phyloP scores from a whole-genome alignment of 2,329 filamentous ascomycete genomes.

The Talaromyces sp. region DNA sequence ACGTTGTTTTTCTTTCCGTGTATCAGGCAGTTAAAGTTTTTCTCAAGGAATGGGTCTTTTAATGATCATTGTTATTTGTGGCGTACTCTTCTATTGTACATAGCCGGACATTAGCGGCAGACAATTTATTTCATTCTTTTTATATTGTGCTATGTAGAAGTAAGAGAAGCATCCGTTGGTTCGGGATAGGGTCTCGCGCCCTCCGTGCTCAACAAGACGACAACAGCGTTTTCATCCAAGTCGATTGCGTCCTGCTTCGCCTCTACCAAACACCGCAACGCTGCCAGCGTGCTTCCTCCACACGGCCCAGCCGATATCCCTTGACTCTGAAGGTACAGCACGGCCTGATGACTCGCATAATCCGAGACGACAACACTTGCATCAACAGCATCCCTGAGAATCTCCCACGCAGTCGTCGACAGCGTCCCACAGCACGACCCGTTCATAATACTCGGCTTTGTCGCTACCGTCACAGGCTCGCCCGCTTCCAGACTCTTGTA shows the following conservation, averaged over 20 bases:
- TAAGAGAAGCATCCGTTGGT: constrained; percentile 35
- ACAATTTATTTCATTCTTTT: background rate
- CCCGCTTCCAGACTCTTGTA: constrained; percentile 44
- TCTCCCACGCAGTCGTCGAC: constrained; percentile 59
- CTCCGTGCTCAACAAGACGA: constrained; percentile 64
- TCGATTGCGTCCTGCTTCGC: constrained; percentile 24
- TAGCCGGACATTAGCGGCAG: background rate
- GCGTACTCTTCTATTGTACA: background rate
- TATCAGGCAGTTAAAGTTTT: background rate
- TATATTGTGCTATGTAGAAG: background rate
- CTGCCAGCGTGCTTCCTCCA: constrained; percentile 52
- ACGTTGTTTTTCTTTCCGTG: background rate
- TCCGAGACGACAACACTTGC: constrained; percentile 57
- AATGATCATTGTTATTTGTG: background rate
- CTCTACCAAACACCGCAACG: constrained; percentile 45
- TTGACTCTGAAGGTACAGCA: constrained; percentile 45
- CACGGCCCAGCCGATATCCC: constrained; percentile 56
- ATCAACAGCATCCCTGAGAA: constrained; percentile 54
- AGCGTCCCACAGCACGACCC: constrained; percentile 69
- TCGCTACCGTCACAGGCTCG: constrained; percentile 45
- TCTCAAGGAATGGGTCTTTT: background rate
- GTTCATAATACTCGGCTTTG: constrained; percentile 63
- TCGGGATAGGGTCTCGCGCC: constrained; percentile 49
- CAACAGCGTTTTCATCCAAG: constrained; percentile 44
- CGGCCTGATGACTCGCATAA: constrained; percentile 54